Evolutionary conservation across 2,329 filamentous ascomycete species (phyloP), one percentile per base, ranked within the genome.

Genomic region (Huntiella omanensis): DNA sequence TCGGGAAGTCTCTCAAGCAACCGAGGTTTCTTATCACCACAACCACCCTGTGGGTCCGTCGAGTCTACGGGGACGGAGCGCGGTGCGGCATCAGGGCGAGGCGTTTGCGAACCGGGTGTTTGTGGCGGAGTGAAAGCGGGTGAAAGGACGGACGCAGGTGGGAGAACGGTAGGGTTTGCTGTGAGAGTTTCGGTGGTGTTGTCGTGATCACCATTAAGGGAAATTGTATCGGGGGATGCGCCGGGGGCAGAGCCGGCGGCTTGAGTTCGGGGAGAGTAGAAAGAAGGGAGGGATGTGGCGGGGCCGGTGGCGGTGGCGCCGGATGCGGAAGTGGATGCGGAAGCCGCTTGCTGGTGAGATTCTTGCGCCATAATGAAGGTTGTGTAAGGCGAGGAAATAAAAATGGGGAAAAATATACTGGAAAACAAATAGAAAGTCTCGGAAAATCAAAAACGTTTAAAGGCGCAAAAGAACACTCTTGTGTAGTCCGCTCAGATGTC

Each of bases 81-180:
- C 10, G 72, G 67, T 35, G 56, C 60, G 46, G 56, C 55, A 40
- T 55, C 55, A 44, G 56, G 60, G 50, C 55, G 60, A 2, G 71
- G 72, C 1, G 73, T 78, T 19, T 68, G 62, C 4, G 68, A 67
- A 3, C 75, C 75, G 0, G 76, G 75, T 0, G 76, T 80, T 6
- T 69, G 64, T 32, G 80, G 80, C 11, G 83, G 82, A 5, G 78
- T 86, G 62, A 85, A 94, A 53, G 82, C 82, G 43, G 83, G 83
- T 59, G 88, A 95, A 52, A 95, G 78, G 41, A 91, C 76, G 3
- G 85, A 85, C 4, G 77, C 71, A 11, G 69, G 72, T 28, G 69
- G 69, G 12, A 56, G 56, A 13, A 41, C 19, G 33, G 34, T 16
- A 11, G 41, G 46, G 46, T 49, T 52, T 50, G 38, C 17, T 19